A percentile compares a stretch with the other conserved stretches of the same genome.
phyloP scores from a whole-genome alignment of 768 basidiomycete genomes.

The Tephrocybe sp. region DNA sequence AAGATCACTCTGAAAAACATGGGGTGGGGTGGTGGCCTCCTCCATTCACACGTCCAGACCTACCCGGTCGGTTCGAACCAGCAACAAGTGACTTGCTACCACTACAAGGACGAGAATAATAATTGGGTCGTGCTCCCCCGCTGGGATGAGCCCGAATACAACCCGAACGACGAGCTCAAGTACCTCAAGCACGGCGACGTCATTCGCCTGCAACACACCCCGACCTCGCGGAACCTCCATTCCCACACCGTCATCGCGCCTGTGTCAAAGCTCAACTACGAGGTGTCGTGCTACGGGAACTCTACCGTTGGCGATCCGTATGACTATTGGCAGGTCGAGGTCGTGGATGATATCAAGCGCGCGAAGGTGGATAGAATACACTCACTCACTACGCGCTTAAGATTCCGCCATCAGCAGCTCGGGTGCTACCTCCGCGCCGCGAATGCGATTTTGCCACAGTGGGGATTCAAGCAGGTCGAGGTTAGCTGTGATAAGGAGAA shows the following conservation, averaged over 20 bases:
- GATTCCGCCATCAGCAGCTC: constrained; percentile 74
- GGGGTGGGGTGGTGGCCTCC: constrained; percentile 94
- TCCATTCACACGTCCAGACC: constrained; percentile 97
- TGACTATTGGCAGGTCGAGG: constrained; percentile 91
- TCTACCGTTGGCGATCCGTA: constrained; percentile 81
- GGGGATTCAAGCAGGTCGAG: constrained; percentile 99
- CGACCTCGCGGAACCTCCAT: constrained; percentile 91
- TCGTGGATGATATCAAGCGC: constrained; percentile 87
- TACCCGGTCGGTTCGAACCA: constrained; percentile 90
- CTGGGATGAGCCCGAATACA: constrained; percentile 73
- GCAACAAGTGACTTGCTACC: constrained; percentile 98
- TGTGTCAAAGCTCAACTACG: constrained; percentile 83
- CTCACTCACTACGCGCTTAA: constrained; percentile 86
- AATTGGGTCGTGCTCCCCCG: constrained; percentile 79
- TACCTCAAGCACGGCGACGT: constrained; percentile 77
- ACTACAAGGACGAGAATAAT: constrained; percentile 99
- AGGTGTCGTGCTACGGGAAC: constrained; percentile 96
- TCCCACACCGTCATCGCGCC: constrained; percentile 90
- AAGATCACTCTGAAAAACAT: constrained; percentile 94
- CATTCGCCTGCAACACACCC: constrained; percentile 76
- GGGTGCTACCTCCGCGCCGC: constrained; percentile 92
- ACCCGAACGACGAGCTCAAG: constrained; percentile 64
- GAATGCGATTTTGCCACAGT: constrained; percentile 88
- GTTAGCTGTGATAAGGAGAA: constrained; percentile 92
- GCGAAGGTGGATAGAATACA: constrained; percentile 73